Evolutionary conservation across 306 rosid genomes (phyloP).

Genomic region (Cucumis hystrix): DNA sequence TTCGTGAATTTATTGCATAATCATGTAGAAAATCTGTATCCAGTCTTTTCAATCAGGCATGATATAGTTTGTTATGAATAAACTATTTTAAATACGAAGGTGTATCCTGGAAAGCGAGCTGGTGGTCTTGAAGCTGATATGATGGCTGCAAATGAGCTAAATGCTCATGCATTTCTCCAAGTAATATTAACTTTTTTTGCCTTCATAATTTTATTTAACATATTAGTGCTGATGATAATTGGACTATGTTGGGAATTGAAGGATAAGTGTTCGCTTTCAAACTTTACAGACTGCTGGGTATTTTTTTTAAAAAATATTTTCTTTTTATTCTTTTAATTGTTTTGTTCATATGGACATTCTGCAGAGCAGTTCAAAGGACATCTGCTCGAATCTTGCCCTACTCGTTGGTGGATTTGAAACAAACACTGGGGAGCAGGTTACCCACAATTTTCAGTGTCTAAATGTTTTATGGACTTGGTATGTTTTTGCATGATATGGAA

Average conservation of each 20-base stretch:
- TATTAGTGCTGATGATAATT: neutral
- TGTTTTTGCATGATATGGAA: neutral
- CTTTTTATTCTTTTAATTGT: too few relatives aligned
- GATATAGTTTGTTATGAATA: neutral
- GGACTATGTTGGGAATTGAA: neutral
- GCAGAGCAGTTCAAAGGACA: conserved; percentile 47
- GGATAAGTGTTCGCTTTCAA: neutral
- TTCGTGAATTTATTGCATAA: neutral
- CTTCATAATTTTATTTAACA: neutral
- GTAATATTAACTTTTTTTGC: conserved; percentile 21
- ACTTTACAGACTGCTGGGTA: neutral
- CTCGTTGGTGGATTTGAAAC: conserved; percentile 96
- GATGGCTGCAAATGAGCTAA: conserved; percentile 95
- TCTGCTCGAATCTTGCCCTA: conserved; percentile 42
- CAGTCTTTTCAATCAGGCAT: neutral
- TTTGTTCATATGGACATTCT: conserved; percentile 1
- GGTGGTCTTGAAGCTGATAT: conserved; percentile 83
- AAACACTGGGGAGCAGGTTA: conserved; percentile 85
- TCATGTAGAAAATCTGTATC: neutral
- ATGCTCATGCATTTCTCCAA: conserved; percentile 71
- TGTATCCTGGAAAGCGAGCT: conserved; percentile 80
- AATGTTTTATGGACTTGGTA: conserved; percentile 1
- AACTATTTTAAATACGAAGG: conserved; percentile 31
- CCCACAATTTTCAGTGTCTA: neutral
- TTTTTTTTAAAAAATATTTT: too few relatives aligned